Conservation (phyloP, 768 basidiomycete genomes). For the Phallus indusiatus region DNA sequence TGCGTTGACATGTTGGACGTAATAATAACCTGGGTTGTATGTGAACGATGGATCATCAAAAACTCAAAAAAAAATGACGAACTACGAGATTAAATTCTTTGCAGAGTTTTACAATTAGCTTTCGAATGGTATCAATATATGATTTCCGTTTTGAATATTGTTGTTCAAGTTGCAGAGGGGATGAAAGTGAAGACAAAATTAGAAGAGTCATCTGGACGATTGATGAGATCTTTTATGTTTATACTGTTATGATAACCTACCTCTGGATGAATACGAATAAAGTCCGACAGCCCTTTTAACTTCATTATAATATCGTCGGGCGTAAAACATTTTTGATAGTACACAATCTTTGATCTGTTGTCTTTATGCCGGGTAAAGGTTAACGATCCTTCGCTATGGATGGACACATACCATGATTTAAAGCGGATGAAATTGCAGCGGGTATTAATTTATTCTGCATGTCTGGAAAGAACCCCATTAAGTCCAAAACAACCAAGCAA, state of each 20-base stretch:
- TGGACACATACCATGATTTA: background rate
- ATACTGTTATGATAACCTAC: background rate
- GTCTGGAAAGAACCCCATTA: background rate
- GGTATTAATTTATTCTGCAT: slow-evolving; percentile 8
- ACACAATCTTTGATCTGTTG: background rate
- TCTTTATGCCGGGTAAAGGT: background rate
- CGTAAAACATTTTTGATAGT: background rate
- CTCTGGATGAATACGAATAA: background rate
- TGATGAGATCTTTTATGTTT: background rate
- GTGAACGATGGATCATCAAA: background rate
- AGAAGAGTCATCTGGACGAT: slow-evolving; percentile 1
- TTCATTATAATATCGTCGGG: background rate
- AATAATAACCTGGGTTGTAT: background rate
- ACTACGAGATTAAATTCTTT: slow-evolving; percentile 2
- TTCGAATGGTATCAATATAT: background rate
- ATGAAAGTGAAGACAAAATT: background rate
- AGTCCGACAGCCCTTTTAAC: background rate
- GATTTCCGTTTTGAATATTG: background rate
- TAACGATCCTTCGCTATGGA: background rate
- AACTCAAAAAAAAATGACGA: background rate
- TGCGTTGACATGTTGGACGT: slow-evolving; percentile 2
- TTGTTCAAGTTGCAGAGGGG: background rate
- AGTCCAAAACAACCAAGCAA: background rate
- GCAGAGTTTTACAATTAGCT: slow-evolving; percentile 6
- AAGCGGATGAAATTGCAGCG: background rate